Percentiles rank a stretch among this genome's conserved stretches.
phyloP scores from a whole-genome alignment of 192 early-diverging fungal species.

The Rhizoclosmatium sp. region DNA sequence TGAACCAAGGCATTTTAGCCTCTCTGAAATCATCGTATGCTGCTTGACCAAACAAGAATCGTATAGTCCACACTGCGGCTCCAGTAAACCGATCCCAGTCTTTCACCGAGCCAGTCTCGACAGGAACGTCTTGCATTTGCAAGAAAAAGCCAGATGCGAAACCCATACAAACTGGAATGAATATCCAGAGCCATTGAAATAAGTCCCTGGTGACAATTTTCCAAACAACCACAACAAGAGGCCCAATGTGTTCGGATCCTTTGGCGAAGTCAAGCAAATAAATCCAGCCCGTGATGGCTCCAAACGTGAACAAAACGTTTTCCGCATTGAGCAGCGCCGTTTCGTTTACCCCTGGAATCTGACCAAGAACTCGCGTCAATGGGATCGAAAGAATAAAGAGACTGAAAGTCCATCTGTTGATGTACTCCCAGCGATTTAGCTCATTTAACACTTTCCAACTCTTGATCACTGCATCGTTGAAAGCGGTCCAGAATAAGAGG shows the following conservation, averaged over 20 bases:
- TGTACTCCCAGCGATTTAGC: slow-evolving; percentile 21
- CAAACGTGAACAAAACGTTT: slow-evolving; percentile 28
- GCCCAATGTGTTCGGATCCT: slow-evolving; percentile 27
- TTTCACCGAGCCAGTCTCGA: background rate
- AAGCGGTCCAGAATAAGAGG: background rate
- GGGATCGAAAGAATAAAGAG: slow-evolving; percentile 11
- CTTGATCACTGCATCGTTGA: background rate
- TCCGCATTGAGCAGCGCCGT: slow-evolving; percentile 16
- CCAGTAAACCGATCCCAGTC: slow-evolving; percentile 19
- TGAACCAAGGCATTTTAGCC: slow-evolving; percentile 2
- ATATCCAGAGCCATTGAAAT: slow-evolving; percentile 21
- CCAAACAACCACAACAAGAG: slow-evolving; percentile 28
- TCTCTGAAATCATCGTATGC: slow-evolving; percentile 3
- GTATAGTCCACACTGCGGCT: slow-evolving; percentile 5
- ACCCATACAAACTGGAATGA: slow-evolving; percentile 7
- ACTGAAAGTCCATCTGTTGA: slow-evolving; percentile 26
- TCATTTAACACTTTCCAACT: slow-evolving; percentile 9
- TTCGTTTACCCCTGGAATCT: background rate
- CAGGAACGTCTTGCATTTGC: slow-evolving; percentile 34
- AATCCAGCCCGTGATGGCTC: slow-evolving; percentile 32
- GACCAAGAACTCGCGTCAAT: slow-evolving; percentile 16
- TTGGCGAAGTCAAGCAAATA: slow-evolving; percentile 36
- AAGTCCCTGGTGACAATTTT: slow-evolving; percentile 31
- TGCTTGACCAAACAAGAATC: slow-evolving; percentile 30
- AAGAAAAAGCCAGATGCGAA: slow-evolving; percentile 36